A percentile compares a stretch with the other conserved stretches of the same genome.
These are phyloP conservation scores for Caloboletus firmus DNA, from an alignment of 1,284 basidiomycete genomes.

Conservation along the genomic window DNA sequence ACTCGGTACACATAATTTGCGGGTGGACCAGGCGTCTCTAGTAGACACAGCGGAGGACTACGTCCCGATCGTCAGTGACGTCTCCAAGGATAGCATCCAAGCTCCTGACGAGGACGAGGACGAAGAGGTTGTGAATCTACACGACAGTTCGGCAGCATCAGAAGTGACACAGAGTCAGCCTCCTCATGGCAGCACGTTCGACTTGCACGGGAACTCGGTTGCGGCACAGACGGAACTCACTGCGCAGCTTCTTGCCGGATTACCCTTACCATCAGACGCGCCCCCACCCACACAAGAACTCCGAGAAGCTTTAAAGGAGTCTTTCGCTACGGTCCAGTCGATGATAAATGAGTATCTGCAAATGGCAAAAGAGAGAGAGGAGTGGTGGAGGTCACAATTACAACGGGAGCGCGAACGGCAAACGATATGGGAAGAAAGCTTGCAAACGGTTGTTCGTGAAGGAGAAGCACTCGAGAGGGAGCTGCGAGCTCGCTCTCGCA, in stretches of 20 bases:
- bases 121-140: conserved; percentile 37
- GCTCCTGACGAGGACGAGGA: conserved; percentile 37
- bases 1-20: conserved; percentile 24
- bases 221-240: conserved; percentile 82
- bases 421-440: conserved; percentile 89
- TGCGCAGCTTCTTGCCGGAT: conserved; percentile 60
- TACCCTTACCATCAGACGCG: conserved; percentile 41
- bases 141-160: conserved; percentile 46
- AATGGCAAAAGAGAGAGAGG: conserved; percentile 81
- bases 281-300: conserved; percentile 46
- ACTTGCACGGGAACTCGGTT: conserved; percentile 74
- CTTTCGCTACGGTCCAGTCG: conserved; percentile 55
- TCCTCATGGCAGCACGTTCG: conserved; percentile 70
- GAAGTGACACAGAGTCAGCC: conserved; percentile 46
- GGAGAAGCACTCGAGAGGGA: conserved; percentile 85
- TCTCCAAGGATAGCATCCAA: conserved; percentile 28
- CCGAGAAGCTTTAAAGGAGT: conserved; percentile 62
- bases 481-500: conserved; percentile 61
- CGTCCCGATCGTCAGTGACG: conserved; percentile 11
- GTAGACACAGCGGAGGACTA: conserved; percentile 18
- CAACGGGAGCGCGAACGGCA: conserved; percentile 73
- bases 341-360: conserved; percentile 70
- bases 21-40: conserved; percentile 31
- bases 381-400: conserved; percentile 69
- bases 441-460: conserved; percentile 83